These are phyloP conservation scores for Chenopodium formosanum DNA, from an alignment of 148 eudicot genomes.

Conservation along the genomic window DNA sequence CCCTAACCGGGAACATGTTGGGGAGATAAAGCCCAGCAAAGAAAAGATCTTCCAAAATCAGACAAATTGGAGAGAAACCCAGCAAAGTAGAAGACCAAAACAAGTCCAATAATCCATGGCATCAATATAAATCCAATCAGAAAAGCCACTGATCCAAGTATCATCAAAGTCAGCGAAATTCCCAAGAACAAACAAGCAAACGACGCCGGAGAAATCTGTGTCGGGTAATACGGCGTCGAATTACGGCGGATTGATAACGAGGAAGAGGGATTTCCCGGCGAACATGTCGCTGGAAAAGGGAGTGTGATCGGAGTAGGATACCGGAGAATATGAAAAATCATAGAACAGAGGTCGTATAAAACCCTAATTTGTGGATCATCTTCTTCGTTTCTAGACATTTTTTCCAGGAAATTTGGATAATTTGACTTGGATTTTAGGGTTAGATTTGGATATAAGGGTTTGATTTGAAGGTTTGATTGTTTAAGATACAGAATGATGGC, in stretches of 20 bases:
- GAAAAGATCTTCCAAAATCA: slow-evolving; percentile 35
- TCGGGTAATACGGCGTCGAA: slow-evolving; percentile 10
- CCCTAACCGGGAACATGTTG: slow-evolving; percentile 33
- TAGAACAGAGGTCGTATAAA: slow-evolving; percentile 43
- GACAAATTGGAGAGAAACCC: slow-evolving; percentile 47
- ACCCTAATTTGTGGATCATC: slow-evolving; percentile 45
- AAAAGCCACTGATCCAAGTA: slow-evolving; percentile 56
- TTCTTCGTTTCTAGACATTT: slow-evolving; percentile 20
- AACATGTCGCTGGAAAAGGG: slow-evolving; percentile 28
- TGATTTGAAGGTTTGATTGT: not conserved
- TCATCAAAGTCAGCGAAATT: slow-evolving; percentile 64
- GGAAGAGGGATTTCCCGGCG: not conserved
- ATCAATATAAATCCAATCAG: slow-evolving; percentile 57
- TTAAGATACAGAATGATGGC: slow-evolving; percentile 6
- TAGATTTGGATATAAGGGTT: not conserved
- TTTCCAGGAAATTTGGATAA: not conserved
- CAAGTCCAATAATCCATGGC: slow-evolving; percentile 60
- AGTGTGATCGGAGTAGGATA: slow-evolving; percentile 32
- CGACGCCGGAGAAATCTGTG: slow-evolving; percentile 38
- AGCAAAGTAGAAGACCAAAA: slow-evolving; percentile 48
- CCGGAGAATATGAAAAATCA: slow-evolving; percentile 45
- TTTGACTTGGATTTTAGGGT: not conserved
- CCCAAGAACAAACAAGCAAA: slow-evolving; percentile 58
- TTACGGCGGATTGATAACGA: slow-evolving; percentile 9
- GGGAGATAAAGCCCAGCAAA: slow-evolving; percentile 28